Evolutionary conservation across 371 early-diverging fungal species (phyloP), one percentile per base, ranked within the genome.

Genomic region (Rhizomucor miehei): DNA sequence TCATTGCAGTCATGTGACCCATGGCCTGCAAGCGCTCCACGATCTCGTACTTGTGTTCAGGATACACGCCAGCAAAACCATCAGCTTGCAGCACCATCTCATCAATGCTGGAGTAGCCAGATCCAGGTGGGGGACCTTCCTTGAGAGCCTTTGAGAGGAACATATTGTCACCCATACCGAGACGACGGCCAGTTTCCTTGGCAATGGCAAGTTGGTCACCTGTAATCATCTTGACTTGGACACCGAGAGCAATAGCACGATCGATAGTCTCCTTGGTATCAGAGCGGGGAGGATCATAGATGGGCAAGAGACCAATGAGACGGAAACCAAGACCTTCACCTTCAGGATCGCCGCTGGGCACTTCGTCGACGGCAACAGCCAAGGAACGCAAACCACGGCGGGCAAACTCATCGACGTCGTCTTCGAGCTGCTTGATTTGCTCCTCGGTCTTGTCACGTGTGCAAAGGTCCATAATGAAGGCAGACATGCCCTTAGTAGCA

Each of bases 141-240:
- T 84, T 84, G 44, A 93, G 79, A 48, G 93, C 89, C 63, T 82
- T 80, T 45, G 89, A 81, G 59, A 86, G 75, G 77, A 81, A 86
- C 83, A 89, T 87, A 56, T 81, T 80, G 64, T 77, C 82, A 68
- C 87, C 87, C 88, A 88, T 84, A 62, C 82, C 82, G 21, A 87
- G 79, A 65, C 86, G 81, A 63, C 84, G 82, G 56, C 92, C 92
- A 37, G 92, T 87, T 65, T 94, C 87, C 71, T 87, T 88, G 52
- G 93, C 94, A 73, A 97, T 93, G 53, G 94, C 93, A 44, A 92
- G 80, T 67, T 93, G 94, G 69, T 94, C 94, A 69, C 96, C 98
- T 24, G 96, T 95, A 65, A 95, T 92, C 95, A 97, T 95, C 79
- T 94, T 88, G 57, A 95, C 93, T 61, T 89, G 76, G 56, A 97